A percentile compares a stretch with the other conserved stretches of the same genome.
phyloP scores from a whole-genome alignment of 2,329 filamentous ascomycete species.

The Monosporascus sp. region DNA sequence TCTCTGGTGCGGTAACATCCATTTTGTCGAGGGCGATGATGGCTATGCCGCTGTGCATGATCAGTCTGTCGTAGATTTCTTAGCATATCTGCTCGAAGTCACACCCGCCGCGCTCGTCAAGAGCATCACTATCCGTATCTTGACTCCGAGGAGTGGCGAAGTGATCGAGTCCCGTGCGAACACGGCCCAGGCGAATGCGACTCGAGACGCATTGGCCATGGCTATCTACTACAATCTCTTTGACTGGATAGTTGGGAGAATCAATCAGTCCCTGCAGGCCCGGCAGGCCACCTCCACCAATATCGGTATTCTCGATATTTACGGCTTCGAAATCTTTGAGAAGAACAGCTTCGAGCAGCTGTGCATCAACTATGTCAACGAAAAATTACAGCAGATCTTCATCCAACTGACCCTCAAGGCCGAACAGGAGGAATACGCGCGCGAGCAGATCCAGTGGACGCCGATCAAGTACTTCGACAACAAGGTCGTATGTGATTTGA shows the following conservation, averaged over 20 bases:
- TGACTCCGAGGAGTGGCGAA: constrained; percentile 63
- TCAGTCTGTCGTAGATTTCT: constrained; percentile 87
- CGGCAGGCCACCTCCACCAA: constrained; percentile 71
- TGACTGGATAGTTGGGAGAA: constrained; percentile 93
- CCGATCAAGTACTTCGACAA: constrained; percentile 99
- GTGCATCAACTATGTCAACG: constrained; percentile 99
- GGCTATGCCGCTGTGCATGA: constrained; percentile 85
- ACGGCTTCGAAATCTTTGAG: constrained; percentile 98
- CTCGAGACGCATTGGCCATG: constrained; percentile 86
- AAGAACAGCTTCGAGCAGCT: constrained; percentile 99
- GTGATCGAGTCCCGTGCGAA: constrained; percentile 76
- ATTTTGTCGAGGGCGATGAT: constrained; percentile 82
- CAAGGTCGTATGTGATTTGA: constrained; percentile 96
- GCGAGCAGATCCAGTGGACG: constrained; percentile 96
- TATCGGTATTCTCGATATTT: constrained; percentile 97
- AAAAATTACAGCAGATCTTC: constrained; percentile 98
- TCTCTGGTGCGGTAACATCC: constrained; percentile 91
- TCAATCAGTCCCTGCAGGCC: constrained; percentile 83
- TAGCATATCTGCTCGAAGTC: constrained; percentile 89
- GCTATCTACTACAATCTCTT: constrained; percentile 98
- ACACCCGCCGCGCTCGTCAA: constrained; percentile 75
- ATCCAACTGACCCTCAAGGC: constrained; percentile 95
- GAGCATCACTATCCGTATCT: constrained; percentile 81
- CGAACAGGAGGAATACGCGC: constrained; percentile 94
- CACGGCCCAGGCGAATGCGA: constrained; percentile 76